Percentiles rank a stretch among this genome's conserved stretches.
phyloP scores from a whole-genome alignment of 371 early-diverging fungal species.

The Rhizopus stolonifer region DNA sequence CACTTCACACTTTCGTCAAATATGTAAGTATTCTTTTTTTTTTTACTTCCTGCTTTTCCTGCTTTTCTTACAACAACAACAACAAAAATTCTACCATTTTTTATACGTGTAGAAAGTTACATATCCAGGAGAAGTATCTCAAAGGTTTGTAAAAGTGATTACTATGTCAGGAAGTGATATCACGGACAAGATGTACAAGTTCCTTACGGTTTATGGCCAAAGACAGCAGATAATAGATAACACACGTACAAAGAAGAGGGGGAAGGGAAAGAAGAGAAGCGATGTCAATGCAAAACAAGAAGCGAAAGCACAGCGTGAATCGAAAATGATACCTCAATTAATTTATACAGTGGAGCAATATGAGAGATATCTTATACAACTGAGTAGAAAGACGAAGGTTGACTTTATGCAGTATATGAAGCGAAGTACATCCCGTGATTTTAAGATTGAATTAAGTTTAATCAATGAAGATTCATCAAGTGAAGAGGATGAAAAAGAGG shows the following conservation, averaged over 20 bases:
- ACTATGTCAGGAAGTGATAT: conserved; percentile 30
- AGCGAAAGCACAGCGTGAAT: conserved; percentile 61
- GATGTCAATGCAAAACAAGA: conserved; percentile 27
- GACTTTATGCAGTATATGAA: conserved; percentile 70
- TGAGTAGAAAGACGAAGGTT: conserved; percentile 64
- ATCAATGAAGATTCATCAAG: background rate
- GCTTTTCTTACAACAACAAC: too few relatives aligned
- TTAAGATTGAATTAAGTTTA: conserved; percentile 52
- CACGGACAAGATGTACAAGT: conserved; percentile 51
- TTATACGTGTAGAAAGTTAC: conserved; percentile 34
- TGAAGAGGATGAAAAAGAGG: conserved; percentile 4
- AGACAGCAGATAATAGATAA: background rate
- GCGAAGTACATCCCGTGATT: conserved; percentile 70
- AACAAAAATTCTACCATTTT: too few relatives aligned
- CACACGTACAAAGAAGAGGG: conserved; percentile 14
- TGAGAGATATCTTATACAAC: conserved; percentile 63
- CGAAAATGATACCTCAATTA: conserved; percentile 62
- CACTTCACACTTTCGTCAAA: conserved; percentile 41
- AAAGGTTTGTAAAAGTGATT: conserved; percentile 37
- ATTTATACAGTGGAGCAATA: conserved; percentile 71
- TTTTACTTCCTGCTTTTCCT: too few relatives aligned
- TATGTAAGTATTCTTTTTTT: conserved; percentile 34
- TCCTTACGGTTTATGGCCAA: conserved; percentile 47
- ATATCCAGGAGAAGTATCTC: conserved; percentile 25
- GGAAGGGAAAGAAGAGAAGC: conserved; percentile 24